These are phyloP conservation scores for Trichomonascaceae sp. DNA, from an alignment of 1,139 yeast genomes.

Conservation along the genomic window DNA sequence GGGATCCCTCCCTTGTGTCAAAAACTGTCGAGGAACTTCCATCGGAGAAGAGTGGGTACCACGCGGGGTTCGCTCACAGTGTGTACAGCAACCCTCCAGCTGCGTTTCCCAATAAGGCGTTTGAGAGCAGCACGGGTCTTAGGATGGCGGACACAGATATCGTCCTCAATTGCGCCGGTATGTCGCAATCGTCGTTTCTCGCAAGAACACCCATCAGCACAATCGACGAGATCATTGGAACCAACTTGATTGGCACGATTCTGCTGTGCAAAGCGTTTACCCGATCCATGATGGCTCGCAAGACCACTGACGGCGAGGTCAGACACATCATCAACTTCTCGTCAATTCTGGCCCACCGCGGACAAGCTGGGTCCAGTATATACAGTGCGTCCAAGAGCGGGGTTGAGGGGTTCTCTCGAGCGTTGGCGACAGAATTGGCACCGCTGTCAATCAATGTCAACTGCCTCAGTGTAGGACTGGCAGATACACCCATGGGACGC, in stretches of 20 bases:
- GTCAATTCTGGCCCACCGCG: conserved; percentile 47
- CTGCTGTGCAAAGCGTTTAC: conserved; percentile 37
- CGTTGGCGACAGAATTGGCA: conserved; percentile 51
- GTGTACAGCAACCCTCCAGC: too few relatives aligned
- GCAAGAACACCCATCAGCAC: conserved; percentile 31
- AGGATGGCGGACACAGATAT: conserved; percentile 25
- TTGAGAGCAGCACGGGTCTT: conserved; percentile 1
- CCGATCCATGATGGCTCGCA: conserved; percentile 36
- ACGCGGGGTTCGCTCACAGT: too few relatives aligned
- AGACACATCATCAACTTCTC: conserved; percentile 52
- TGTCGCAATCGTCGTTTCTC: conserved; percentile 49
- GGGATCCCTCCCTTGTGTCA: conserved; percentile 18
- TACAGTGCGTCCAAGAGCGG: conserved; percentile 82
- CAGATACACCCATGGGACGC: conserved; percentile 58
- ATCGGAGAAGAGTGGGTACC: too few relatives aligned
- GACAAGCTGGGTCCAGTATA: conserved; percentile 50
- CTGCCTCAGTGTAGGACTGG: conserved; percentile 60
- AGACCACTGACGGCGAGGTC: conserved; percentile 3
- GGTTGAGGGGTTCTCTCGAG: conserved; percentile 43
- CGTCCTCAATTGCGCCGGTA: conserved; percentile 73
- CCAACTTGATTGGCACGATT: conserved; percentile 59
- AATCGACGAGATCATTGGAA: conserved; percentile 37
- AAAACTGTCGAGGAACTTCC: too few relatives aligned
- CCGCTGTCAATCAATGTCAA: conserved; percentile 42
- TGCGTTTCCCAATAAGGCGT: background rate